A percentile compares a stretch with the other conserved stretches of the same genome.
Evolutionary conservation across 768 basidiomycete genomes (phyloP).

Genomic region (Rhodotorula sphaerocarpa): DNA sequence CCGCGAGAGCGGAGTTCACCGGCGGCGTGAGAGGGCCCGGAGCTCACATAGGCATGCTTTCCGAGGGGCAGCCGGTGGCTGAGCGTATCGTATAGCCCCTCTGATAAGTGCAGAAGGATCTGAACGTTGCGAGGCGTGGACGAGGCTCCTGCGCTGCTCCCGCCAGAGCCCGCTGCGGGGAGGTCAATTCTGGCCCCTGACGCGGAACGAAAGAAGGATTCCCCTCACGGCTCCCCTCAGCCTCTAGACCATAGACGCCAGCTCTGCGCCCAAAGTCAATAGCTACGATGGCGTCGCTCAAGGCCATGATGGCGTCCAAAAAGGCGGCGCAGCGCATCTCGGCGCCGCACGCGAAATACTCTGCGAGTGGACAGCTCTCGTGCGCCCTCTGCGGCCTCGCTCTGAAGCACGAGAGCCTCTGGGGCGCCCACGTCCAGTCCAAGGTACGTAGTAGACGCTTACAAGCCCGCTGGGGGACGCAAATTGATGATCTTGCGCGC

Average conservation of each 20-base stretch:
- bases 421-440: conserved; percentile 22
- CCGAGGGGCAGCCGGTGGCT: too few species aligned
- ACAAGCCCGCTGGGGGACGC: background rate
- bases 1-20: too few species aligned
- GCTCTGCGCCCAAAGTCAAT: too few species aligned
- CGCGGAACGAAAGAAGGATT: too few species aligned
- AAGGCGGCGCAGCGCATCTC: conserved; percentile 2
- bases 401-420: conserved; percentile 20
- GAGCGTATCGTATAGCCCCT: too few species aligned
- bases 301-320: conserved; percentile 23
- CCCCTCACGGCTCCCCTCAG: too few species aligned
- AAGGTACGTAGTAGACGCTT: conserved; percentile 2
- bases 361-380: conserved; percentile 2
- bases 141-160: too few species aligned
- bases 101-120: too few species aligned
- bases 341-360: conserved; percentile 23
- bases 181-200: too few species aligned
- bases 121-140: too few species aligned
- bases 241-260: background rate
- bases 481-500: background rate
- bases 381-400: conserved; percentile 21
- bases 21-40: too few species aligned
- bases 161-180: too few species aligned
- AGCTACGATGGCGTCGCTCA: conserved; percentile 27
- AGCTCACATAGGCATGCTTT: background rate